Evolutionary conservation across 495 filamentous ascomycete species (phyloP), one percentile per base, ranked within the genome.

Genomic region (Penicillium ochrochloron): DNA sequence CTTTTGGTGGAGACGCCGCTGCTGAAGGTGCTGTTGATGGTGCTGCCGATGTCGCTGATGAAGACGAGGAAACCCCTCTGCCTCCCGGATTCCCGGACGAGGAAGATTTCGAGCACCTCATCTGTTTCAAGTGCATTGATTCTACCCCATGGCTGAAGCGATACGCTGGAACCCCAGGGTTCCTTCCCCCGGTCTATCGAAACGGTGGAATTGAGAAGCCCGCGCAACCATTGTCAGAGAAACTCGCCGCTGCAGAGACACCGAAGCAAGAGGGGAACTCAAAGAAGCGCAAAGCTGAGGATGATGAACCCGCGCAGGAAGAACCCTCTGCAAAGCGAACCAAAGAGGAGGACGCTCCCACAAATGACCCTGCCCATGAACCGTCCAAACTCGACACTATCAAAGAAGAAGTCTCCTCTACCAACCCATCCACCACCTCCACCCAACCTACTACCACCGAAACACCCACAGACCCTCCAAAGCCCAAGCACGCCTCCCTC

Each of bases 81-180:
- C 93, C 93, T 3, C 89, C 90, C 2, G 91, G 92, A 5, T 98
- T 98, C 67, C 95, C 95, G 2, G 80, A 82, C 0, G 94, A 97
- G 65, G 92, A 97, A 23, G 86, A 90, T 54, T 99, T 97, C 68
- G 91, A 94, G 11, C 84, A 86, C 31, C 91, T 97, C 69, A 85
- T 99, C 52, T 99, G 96, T 80, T 97, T 93, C 81, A 93, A 96
- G 72, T 99, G 96, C 68, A 82, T 95, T 35, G 89, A 94, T 27
- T 87, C 91, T 0, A 87, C 91, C 69, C 93, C 93, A 0, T 99
- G 94, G 95, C 88, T 99, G 68, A 95, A 93, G 78, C 78, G 82
- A 61, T 98, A 97, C 69, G 94, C 92, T n/a, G 91, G 91, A 5
- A 86, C 89, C 0, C 72, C 84, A 3, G 93, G 93, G 3, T 98